Base-by-base conservation (phyloP, 495 filamentous ascomycete genomes). In the Corynascus novoguineensis region DNA sequence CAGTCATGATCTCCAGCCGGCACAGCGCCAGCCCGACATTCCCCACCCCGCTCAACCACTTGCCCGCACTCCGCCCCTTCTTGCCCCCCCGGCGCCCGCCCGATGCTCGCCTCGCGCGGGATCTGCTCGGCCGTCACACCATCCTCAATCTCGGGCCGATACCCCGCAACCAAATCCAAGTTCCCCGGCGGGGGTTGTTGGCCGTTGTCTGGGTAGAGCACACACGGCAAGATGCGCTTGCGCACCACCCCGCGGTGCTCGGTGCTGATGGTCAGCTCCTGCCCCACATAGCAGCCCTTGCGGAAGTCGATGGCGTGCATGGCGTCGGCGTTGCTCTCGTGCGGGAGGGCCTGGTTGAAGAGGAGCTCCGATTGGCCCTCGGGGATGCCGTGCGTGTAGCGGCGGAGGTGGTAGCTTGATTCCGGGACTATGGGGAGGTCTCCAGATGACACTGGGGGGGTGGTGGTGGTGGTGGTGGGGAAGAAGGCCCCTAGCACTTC, bases 221-320 rank as follows among this genome's bases (percentile, higher is more conserved):
- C 75, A 5, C 90, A 84, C 0, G 93, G 93, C 31, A 98, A 63
- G n/a, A 97, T 81, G 3, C 93, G 76, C 76, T 96, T 96, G 64
- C 93, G 77, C 42, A 97, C 90, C 10, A 98, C 88, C 34, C 93
- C 93, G 2, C 86, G 91, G 70, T 97, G 93, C 65, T 90, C 84
- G 0, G 95, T 97, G 24, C 93, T 84, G 44, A 96, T 95, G 8
- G 95, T 97, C 50, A 97, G 77, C 68, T 98, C 93, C 73, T 98
- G 93, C 0, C 93, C 93, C 0, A 97, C 84, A 70, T 98, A 98
- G 71, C 93, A 98, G 1, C 93, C 93, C 73, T 98, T 98, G 46
- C 83, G 80, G 71, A 95, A 98, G 74, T 97, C 90, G 40, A 97
- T 81, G 4, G 79, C 95, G 17, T 79, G 77, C 78, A 85, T 84